Conservation (phyloP, 2,329 filamentous ascomycete species). For the Mycosphaerelloides madeirae region DNA sequence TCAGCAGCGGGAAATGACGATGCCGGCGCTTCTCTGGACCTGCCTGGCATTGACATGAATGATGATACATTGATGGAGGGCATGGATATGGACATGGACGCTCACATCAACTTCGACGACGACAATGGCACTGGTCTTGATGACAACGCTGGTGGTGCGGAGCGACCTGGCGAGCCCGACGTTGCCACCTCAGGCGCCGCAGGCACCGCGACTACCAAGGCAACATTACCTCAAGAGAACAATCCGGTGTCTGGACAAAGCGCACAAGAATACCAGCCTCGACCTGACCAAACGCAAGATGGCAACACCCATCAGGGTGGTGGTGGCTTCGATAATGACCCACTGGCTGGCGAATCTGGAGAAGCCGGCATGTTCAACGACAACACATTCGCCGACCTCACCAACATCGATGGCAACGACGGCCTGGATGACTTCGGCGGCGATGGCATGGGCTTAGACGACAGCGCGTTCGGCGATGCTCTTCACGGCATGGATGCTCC, state of each 20-base stretch:
- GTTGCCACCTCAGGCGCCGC: no score
- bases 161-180: no score
- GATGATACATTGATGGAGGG: constrained; percentile 21
- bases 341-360: no score
- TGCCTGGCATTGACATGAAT: constrained; percentile 18
- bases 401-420: constrained; percentile 48
- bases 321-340: no score
- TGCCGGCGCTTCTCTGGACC: constrained; percentile 37
- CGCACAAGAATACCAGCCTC: no score
- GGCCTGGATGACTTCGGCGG: constrained; percentile 40
- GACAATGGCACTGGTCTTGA: constrained; percentile 4
- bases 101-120: constrained; percentile 16
- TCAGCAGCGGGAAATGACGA: background rate
- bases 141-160: constrained; percentile 1
- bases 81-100: constrained; percentile 22
- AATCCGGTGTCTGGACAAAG: no score
- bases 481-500: constrained; percentile 57
- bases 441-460: constrained; percentile 59
- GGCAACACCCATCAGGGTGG: no score
- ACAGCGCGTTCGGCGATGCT: constrained; percentile 78
- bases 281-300: no score
- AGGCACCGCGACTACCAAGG: no score
- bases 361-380: constrained; percentile 19
- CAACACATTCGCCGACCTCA: constrained; percentile 33
- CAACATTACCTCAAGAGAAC: no score